A percentile compares a stretch with the other conserved stretches of the same genome.
Conservation (phyloP, 139 green algal species). For the Tetraselmis striata region DNA sequence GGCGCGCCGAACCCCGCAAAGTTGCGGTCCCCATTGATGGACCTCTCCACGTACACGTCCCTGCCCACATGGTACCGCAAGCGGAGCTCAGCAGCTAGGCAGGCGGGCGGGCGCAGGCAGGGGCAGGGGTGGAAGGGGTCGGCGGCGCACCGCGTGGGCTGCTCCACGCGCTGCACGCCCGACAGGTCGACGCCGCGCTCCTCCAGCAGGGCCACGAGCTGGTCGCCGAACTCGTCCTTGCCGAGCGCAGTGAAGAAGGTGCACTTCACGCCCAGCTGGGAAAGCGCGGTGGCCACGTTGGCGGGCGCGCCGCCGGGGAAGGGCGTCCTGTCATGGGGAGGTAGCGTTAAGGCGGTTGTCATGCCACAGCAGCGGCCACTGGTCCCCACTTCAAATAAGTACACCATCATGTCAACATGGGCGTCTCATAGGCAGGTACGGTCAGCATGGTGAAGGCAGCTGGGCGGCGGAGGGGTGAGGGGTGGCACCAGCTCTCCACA, state of each 20-base stretch:
- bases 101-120: no score
- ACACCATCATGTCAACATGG: no score
- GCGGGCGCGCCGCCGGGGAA: conserved; percentile 73
- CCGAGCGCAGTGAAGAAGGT: conserved; percentile 68
- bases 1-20: conserved; percentile 75
- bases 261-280: conserved; percentile 42
- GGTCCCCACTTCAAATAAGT: no score
- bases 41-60: conserved; percentile 73
- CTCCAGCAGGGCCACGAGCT: conserved; percentile 61
- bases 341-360: no score
- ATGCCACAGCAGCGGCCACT: not conserved
- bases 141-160: conserved; percentile 48
- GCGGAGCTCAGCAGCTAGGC: no score
- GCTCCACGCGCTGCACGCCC: conserved; percentile 41
- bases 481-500: not conserved
- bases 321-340: conserved; percentile 46
- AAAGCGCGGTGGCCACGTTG: conserved; percentile 69
- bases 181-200: conserved; percentile 54
- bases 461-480: conserved; percentile 43
- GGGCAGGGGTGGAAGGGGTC: not conserved
- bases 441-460: conserved; percentile 62
- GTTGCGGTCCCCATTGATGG: conserved; percentile 58
- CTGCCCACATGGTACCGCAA: no score
- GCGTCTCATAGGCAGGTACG: no score
- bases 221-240: conserved; percentile 55